Conservation (phyloP, 2,329 filamentous ascomycete genomes). For the Aureobasidium sp. region DNA sequence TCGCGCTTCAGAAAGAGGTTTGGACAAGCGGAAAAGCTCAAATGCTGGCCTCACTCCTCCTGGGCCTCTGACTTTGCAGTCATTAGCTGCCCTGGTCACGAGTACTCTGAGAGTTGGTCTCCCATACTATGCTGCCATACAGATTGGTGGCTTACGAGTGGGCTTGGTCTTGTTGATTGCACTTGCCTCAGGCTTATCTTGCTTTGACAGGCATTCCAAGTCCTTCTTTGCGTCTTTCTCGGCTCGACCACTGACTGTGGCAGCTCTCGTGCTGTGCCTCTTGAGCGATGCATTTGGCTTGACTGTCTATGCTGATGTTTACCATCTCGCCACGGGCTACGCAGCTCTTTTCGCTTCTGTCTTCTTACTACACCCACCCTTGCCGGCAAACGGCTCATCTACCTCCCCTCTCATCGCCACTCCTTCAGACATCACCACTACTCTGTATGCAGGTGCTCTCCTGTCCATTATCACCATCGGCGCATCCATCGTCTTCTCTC, state of each 20-base stretch:
- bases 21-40: conserved; percentile 27
- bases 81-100: not conserved
- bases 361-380: conserved; percentile 44
- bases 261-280: conserved; percentile 29
- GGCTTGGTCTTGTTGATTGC: conserved; percentile 45
- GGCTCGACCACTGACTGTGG: conserved; percentile 32
- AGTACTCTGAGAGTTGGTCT: conserved; percentile 29
- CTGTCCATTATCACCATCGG: conserved; percentile 33
- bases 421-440: conserved; percentile 17
- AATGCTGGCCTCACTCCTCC: conserved; percentile 16
- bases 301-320: conserved; percentile 23
- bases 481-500: conserved; percentile 29
- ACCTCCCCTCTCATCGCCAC: conserved; percentile 13
- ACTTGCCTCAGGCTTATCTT: conserved; percentile 38
- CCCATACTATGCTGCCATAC: conserved; percentile 51
- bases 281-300: conserved; percentile 30
- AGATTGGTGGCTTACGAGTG: conserved; percentile 49
- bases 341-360: conserved; percentile 40
- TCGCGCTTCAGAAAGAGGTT: conserved; percentile 23
- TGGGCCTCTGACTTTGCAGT: not conserved
- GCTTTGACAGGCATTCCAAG: conserved; percentile 22
- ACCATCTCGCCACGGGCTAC: conserved; percentile 40
- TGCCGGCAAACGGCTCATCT: conserved; percentile 26
- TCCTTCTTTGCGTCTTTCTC: conserved; percentile 23
- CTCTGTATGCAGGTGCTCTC: conserved; percentile 32